These are phyloP conservation scores for Peniophora sp. DNA, from an alignment of 1,284 basidiomycete species.

Conservation along the genomic window DNA sequence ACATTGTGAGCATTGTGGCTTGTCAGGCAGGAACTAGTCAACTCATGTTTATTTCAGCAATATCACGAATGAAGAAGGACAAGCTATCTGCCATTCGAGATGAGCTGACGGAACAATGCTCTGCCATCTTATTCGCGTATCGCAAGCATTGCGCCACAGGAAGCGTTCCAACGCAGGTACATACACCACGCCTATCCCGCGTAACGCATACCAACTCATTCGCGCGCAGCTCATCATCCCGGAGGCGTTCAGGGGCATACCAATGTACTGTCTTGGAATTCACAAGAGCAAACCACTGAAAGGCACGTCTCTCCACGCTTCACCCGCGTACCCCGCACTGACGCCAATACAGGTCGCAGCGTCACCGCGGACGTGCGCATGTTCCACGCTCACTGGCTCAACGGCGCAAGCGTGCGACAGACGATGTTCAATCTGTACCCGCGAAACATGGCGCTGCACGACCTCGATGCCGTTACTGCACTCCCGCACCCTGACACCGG, in stretches of 20 bases:
- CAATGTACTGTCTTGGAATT: slow-evolving; percentile 79
- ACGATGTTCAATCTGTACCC: slow-evolving; percentile 87
- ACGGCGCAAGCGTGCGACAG: slow-evolving; percentile 60
- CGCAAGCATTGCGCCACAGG: slow-evolving; percentile 86
- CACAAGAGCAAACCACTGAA: slow-evolving; percentile 91
- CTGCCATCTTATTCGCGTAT: slow-evolving; percentile 82
- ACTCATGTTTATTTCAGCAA: slow-evolving; percentile 37
- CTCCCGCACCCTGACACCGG: slow-evolving; percentile 55
- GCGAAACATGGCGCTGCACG: slow-evolving; percentile 83
- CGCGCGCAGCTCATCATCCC: slow-evolving; percentile 78
- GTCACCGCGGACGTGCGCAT: slow-evolving; percentile 93
- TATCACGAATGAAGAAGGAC: slow-evolving; percentile 56
- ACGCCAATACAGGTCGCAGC: slow-evolving; percentile 50
- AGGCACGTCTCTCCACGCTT: slow-evolving; percentile 36
- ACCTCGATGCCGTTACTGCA: slow-evolving; percentile 68
- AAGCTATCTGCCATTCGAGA: slow-evolving; percentile 77
- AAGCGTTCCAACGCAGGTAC: slow-evolving; percentile 75
- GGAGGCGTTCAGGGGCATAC: slow-evolving; percentile 87
- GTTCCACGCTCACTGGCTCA: slow-evolving; percentile 74
- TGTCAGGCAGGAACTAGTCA: neutral
- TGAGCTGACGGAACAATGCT: slow-evolving; percentile 79
- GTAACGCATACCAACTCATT: neutral
- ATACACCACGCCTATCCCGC: slow-evolving; percentile 7
- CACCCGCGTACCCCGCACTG: slow-evolving; percentile 4
- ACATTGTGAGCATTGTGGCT: slow-evolving; percentile 49